phyloP scores from a whole-genome alignment of 2,329 filamentous ascomycete genomes.

The Epichloe glyceriae region DNA sequence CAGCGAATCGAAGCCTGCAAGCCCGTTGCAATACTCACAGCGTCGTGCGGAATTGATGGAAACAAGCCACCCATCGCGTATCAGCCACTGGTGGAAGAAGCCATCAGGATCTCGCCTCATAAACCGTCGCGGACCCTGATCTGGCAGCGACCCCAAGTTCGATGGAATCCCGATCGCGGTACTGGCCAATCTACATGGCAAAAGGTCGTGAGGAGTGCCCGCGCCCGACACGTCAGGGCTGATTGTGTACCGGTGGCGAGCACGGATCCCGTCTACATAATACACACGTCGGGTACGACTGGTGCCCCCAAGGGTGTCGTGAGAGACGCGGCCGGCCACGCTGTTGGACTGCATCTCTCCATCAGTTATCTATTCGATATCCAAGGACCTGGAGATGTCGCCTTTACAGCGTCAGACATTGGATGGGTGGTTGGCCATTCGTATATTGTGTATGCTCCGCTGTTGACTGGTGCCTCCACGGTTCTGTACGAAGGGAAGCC shows the following conservation, averaged over 20 bases:
- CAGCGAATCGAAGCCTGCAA: conserved; percentile 77
- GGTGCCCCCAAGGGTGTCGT: conserved; percentile 74
- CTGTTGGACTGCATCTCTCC: conserved; percentile 70
- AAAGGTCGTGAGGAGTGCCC: conserved; percentile 57
- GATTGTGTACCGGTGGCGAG: conserved; percentile 67
- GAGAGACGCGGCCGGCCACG: conserved; percentile 73
- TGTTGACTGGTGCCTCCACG: conserved; percentile 74
- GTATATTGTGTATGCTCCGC: conserved; percentile 80
- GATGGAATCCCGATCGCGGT: conserved; percentile 58
- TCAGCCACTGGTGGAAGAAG: conserved; percentile 61
- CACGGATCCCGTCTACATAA: conserved; percentile 74
- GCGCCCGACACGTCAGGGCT: conserved; percentile 52
- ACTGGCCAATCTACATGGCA: conserved; percentile 70
- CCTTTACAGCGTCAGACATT: conserved; percentile 66
- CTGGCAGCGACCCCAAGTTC: conserved; percentile 69
- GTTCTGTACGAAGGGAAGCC: conserved; percentile 92
- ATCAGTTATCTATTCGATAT: conserved; percentile 76
- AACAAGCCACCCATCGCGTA: conserved; percentile 70
- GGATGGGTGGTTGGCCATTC: conserved; percentile 63
- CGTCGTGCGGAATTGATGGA: conserved; percentile 86
- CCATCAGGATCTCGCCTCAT: conserved; percentile 51
- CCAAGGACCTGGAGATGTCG: conserved; percentile 68
- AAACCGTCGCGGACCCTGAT: conserved; percentile 64
- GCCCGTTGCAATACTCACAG: conserved; percentile 68
- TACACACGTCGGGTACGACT: conserved; percentile 78